phyloP scores from a whole-genome alignment of 495 filamentous ascomycete genomes.

The Penicillium fimorum region DNA sequence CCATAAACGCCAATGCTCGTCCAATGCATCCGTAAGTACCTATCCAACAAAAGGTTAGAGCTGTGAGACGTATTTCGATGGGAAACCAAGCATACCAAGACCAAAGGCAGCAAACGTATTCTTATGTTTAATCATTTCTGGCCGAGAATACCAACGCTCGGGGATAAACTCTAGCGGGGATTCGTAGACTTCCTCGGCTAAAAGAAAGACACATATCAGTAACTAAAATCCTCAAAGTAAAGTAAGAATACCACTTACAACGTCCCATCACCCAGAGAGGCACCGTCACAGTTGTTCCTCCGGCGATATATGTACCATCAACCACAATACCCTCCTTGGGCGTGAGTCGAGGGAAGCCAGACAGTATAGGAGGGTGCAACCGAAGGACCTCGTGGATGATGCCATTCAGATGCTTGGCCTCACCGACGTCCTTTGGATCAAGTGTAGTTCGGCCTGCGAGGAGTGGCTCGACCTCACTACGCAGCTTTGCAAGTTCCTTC shows the following conservation, averaged over 20 bases:
- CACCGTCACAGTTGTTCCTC: slow-evolving; percentile 29
- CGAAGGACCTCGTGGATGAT: slow-evolving; percentile 44
- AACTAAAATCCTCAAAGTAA: background rate
- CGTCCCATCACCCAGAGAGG: background rate
- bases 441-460: background rate
- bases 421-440: background rate
- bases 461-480: background rate
- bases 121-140: background rate
- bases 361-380: slow-evolving; percentile 27
- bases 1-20: background rate
- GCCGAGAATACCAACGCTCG: background rate
- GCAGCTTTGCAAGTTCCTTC: background rate
- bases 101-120: background rate
- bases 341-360: slow-evolving; percentile 36
- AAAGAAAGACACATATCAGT: background rate
- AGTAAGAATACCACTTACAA: background rate
- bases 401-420: slow-evolving; percentile 13
- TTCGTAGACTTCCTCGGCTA: background rate
- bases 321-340: slow-evolving; percentile 46
- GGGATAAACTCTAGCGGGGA: background rate
- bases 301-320: slow-evolving; percentile 45
- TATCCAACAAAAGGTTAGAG: background rate
- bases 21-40: background rate
- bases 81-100: background rate
- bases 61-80: background rate